These are phyloP conservation scores for Tephrocybe sp. DNA, from an alignment of 768 basidiomycete species.

Conservation along the genomic window DNA sequence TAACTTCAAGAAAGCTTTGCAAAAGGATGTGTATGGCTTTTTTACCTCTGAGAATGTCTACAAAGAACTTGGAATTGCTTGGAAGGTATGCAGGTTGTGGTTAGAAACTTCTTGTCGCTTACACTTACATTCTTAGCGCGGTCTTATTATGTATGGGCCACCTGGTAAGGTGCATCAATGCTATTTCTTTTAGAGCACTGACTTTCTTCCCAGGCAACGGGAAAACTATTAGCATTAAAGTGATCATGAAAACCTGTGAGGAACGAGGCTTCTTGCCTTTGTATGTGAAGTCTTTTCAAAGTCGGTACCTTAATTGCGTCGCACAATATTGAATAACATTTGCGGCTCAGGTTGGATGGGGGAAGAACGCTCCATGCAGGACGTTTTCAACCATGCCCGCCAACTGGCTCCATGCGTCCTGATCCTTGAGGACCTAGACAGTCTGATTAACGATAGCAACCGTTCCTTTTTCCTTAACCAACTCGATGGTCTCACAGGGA, in stretches of 20 bases:
- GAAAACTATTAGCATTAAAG: slow-evolving; percentile 80
- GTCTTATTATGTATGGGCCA: slow-evolving; percentile 81
- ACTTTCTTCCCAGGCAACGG: slow-evolving; percentile 57
- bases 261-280: slow-evolving; percentile 64
- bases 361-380: slow-evolving; percentile 65
- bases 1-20: slow-evolving; percentile 60
- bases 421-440: slow-evolving; percentile 62
- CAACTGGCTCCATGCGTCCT: slow-evolving; percentile 65
- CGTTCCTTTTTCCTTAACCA: slow-evolving; percentile 89
- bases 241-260: slow-evolving; percentile 72
- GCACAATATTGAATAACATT: neutral
- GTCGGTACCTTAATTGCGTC: slow-evolving; percentile 30
- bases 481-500: slow-evolving; percentile 75
- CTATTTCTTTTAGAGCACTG: neutral
- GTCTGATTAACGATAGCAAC: slow-evolving; percentile 73
- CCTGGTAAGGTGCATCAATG: slow-evolving; percentile 43
- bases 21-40: slow-evolving; percentile 78
- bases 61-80: slow-evolving; percentile 72
- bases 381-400: slow-evolving; percentile 72
- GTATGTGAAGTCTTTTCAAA: slow-evolving; percentile 79
- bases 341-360: slow-evolving; percentile 50
- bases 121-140: slow-evolving; percentile 47
- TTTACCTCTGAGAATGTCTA: slow-evolving; percentile 74
- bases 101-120: neutral
- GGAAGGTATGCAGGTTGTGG: slow-evolving; percentile 56